Evolutionary conservation across 148 eudicot genomes (phyloP).

Genomic region (Fagopyrum tataricum): DNA sequence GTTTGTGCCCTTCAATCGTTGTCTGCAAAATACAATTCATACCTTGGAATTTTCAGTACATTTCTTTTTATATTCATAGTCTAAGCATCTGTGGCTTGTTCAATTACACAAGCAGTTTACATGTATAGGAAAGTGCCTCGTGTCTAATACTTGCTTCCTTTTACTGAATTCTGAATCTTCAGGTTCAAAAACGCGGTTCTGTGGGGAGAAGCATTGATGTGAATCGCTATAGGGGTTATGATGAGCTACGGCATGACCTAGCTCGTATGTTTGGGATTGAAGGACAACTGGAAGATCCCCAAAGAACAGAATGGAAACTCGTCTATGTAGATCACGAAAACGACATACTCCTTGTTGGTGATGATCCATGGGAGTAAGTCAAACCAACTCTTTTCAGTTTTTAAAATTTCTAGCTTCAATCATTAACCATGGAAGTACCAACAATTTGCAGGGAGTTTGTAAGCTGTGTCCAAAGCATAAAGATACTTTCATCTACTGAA

Average conservation of each 20-base stretch:
- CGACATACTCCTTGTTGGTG: slow-evolving; percentile 91
- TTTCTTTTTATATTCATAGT: neutral
- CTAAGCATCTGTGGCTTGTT: neutral
- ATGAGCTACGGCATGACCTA: slow-evolving; percentile 77
- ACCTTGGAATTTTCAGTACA: neutral
- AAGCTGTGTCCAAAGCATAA: slow-evolving; percentile 92
- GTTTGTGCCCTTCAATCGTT: slow-evolving; percentile 23
- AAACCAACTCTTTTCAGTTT: neutral
- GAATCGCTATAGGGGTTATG: slow-evolving; percentile 85
- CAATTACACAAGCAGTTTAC: neutral
- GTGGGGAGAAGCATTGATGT: slow-evolving; percentile 97
- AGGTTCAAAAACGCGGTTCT: slow-evolving; percentile 99
- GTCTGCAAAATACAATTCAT: neutral
- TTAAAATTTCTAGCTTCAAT: slow-evolving; percentile 4
- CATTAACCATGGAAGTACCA: neutral
- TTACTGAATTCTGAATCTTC: slow-evolving; percentile 3
- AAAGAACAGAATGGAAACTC: slow-evolving; percentile 86
- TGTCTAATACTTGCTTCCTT: neutral
- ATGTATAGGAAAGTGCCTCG: neutral
- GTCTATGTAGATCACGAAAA: slow-evolving; percentile 96
- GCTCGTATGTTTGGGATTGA: slow-evolving; percentile 98
- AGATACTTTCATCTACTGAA: slow-evolving; percentile 84
- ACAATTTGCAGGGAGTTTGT: slow-evolving; percentile 71
- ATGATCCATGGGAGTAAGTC: slow-evolving; percentile 99
- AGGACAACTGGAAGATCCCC: slow-evolving; percentile 90